phyloP scores from a whole-genome alignment of 1,284 basidiomycete genomes.

The Termitomyces sp. region DNA sequence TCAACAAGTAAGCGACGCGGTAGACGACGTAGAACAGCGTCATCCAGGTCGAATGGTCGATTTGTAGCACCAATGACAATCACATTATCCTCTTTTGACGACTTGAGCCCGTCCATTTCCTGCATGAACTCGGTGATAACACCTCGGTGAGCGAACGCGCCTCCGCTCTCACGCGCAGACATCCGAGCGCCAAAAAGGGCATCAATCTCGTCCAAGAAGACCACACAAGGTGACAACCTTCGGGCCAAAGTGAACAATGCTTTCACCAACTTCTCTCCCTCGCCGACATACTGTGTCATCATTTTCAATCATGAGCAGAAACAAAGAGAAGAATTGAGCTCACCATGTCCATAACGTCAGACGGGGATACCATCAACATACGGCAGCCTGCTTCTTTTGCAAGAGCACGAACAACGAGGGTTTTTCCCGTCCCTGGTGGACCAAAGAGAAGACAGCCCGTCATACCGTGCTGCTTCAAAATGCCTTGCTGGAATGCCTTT shows the following conservation, averaged over 20 bases:
- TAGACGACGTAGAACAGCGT: constrained; percentile 79
- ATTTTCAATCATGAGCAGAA: constrained; percentile 4
- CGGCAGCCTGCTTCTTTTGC: constrained; percentile 88
- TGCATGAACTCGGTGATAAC: constrained; percentile 97
- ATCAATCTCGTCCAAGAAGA: constrained; percentile 96
- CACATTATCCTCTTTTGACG: constrained; percentile 75
- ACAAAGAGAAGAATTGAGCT: constrained; percentile 11
- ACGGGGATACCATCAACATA: constrained; percentile 82
- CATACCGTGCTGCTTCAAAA: constrained; percentile 87
- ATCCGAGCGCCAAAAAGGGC: constrained; percentile 88
- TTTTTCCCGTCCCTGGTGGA: constrained; percentile 91
- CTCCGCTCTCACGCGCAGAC: constrained; percentile 75
- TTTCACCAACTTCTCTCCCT: constrained; percentile 92
- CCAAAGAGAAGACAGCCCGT: constrained; percentile 86
- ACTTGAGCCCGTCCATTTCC: constrained; percentile 93
- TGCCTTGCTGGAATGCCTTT: constrained; percentile 84
- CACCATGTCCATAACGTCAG: constrained; percentile 88
- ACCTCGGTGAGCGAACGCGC: constrained; percentile 78
- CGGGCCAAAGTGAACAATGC: constrained; percentile 89
- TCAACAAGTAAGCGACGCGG: constrained; percentile 83
- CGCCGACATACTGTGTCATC: constrained; percentile 75
- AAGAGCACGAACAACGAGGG: constrained; percentile 83
- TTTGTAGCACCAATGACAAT: constrained; percentile 97
- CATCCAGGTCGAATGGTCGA: constrained; percentile 79
- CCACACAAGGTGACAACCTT: constrained; percentile 84